Evolutionary conservation across 2,329 filamentous ascomycete species (phyloP), one percentile per base, ranked within the genome.

Genomic region (Penicillium nordicum): DNA sequence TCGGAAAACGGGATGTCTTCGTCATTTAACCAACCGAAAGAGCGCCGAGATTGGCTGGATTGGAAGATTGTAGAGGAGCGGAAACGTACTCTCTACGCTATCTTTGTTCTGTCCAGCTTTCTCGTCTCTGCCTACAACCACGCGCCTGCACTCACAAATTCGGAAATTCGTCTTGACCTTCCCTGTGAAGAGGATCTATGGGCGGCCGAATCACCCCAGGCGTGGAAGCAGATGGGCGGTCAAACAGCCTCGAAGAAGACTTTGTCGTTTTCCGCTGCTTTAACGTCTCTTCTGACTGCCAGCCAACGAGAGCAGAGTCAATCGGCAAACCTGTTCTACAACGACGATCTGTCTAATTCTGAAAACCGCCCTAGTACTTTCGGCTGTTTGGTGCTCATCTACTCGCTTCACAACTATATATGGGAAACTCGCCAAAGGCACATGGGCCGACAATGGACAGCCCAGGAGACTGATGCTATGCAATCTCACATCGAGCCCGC

Each of bases 391-490:
- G 83, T 97, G 6, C 78, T 99, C 60, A 97, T 97, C 71, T 93
- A 96, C 69, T 92, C 94, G 4, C 80, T 97, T 25, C 94, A 97
- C 76, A 97, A 97, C 66, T 97, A 96, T 73, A 97, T 97, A 43
- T 97, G 94, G 94, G 93, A 97, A 75, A 97, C 92, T 0, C 84
- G 93, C 25, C 92, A 96, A 74, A 82, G 92, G 50, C 92, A 97
- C 65, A 88, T 92, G 65, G 92, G 89, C 65, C 88, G 91, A 60
- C 81, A 91, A 47, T 97, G 93, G 93, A 96, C 92, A 2, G 85
- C 88, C 34, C 88, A 93, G 62, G 93, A 97, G 74, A 96, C 91
- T 0, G 92, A 97, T 64, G 91, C 92, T 62, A 96, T 97, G 92
- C 92, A 97, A 71, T 85, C 89, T 1, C 92, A 96, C 68, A 95